Conservation (phyloP, 192 early-diverging fungal genomes). For the Piromyces finnis region DNA sequence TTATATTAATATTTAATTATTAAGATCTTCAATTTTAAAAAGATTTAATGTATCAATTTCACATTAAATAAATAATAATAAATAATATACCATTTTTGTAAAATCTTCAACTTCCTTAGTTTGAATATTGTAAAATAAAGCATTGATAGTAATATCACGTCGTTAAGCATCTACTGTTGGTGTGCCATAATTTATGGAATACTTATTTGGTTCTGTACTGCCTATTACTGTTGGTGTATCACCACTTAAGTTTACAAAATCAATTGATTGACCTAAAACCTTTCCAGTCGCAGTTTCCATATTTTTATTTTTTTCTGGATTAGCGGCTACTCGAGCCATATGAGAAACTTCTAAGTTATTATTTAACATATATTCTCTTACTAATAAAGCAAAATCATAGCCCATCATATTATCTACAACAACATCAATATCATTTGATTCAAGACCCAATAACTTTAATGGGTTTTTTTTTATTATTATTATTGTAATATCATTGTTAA, state of each 20-base stretch:
- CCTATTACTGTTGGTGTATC: slow-evolving; percentile 50
- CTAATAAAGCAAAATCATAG: slow-evolving; percentile 62
- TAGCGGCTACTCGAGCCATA: slow-evolving; percentile 71
- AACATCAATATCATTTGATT: slow-evolving; percentile 84
- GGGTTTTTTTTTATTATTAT: too few relatives aligned
- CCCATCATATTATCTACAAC: slow-evolving; percentile 89
- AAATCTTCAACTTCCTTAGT: slow-evolving; percentile 72
- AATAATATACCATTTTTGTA: slow-evolving; percentile 24
- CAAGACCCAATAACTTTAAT: slow-evolving; percentile 62
- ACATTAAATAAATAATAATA: too few relatives aligned
- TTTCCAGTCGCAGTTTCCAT: slow-evolving; percentile 88
- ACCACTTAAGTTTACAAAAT: slow-evolving; percentile 90
- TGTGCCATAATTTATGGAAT: slow-evolving; percentile 54
- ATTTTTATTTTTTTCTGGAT: slow-evolving; percentile 93
- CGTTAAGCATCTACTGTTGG: slow-evolving; percentile 78
- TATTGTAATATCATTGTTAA: too few relatives aligned
- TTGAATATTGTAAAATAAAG: slow-evolving; percentile 91
- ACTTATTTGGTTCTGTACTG: slow-evolving; percentile 3
- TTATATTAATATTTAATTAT: too few relatives aligned
- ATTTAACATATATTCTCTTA: slow-evolving; percentile 37
- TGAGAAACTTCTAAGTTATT: neutral
- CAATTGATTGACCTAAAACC: slow-evolving; percentile 56
- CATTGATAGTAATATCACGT: slow-evolving; percentile 95
- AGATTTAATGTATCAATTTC: too few relatives aligned
- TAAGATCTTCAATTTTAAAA: too few relatives aligned